These are phyloP conservation scores for Cicer bijugum DNA, from an alignment of 306 rosid species.

Conservation along the genomic window DNA sequence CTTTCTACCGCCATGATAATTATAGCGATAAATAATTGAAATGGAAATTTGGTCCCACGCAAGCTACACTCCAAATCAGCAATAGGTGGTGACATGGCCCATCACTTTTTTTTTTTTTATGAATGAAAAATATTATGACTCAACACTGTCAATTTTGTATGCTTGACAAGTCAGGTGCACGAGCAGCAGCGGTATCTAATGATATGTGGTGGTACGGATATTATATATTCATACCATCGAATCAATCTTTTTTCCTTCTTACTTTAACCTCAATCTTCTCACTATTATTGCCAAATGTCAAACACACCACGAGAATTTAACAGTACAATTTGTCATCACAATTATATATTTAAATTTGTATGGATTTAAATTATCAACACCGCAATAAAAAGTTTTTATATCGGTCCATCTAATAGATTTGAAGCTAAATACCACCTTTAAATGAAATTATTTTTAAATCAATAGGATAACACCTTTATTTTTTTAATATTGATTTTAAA, in stretches of 20 bases:
- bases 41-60: constrained; percentile 18
- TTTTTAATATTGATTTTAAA: too few species aligned
- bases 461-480: too few species aligned
- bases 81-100: constrained; percentile 4
- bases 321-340: neutral
- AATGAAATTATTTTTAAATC: too few species aligned
- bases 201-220: constrained; percentile 50
- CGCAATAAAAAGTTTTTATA: too few species aligned
- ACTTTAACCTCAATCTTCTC: neutral
- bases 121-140: neutral
- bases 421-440: too few species aligned
- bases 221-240: neutral
- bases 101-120: neutral
- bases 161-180: constrained; percentile 57
- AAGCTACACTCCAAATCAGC: constrained; percentile 29
- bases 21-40: neutral
- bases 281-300: constrained; percentile 12
- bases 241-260: constrained; percentile 9
- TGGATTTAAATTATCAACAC: too few species aligned
- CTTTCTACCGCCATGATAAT: neutral
- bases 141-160: constrained; percentile 37
- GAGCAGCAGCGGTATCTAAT: constrained; percentile 50
- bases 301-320: neutral
- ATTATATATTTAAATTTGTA: too few species aligned
- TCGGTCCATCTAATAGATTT: too few species aligned